These are phyloP conservation scores for Amanita thiersii DNA, from an alignment of 768 basidiomycete genomes.

Conservation along the genomic window DNA sequence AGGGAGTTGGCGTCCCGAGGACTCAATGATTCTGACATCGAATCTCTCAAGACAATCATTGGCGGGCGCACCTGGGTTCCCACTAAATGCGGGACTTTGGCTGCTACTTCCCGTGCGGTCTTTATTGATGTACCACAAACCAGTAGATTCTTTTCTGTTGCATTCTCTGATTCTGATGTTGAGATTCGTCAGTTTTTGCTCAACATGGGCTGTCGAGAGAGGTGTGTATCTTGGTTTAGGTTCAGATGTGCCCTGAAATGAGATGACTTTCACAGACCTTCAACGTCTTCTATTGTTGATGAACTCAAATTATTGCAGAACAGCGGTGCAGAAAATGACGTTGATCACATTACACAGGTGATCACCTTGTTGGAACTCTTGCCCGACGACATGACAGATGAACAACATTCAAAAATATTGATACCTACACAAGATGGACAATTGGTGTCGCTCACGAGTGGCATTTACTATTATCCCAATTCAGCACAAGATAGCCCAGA, in stretches of 20 bases:
- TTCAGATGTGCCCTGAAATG: not conserved
- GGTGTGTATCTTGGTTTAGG: constrained; percentile 17
- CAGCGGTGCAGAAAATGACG: constrained; percentile 6
- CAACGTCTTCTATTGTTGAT: constrained; percentile 17
- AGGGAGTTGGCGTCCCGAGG: constrained; percentile 21
- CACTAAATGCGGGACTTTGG: not conserved
- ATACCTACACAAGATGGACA: constrained; percentile 23
- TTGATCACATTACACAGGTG: constrained; percentile 16
- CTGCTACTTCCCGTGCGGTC: constrained; percentile 2
- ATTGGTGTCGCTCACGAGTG: constrained; percentile 19
- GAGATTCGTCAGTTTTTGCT: constrained; percentile 17
- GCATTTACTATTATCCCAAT: constrained; percentile 37
- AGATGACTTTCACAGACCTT: constrained; percentile 19
- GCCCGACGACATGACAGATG: constrained; percentile 14
- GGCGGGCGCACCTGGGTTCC: constrained; percentile 26
- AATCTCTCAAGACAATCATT: constrained; percentile 13
- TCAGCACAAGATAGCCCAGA: constrained; percentile 19
- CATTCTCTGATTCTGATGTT: constrained; percentile 13
- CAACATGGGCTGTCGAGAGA: constrained; percentile 30
- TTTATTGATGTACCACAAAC: not conserved
- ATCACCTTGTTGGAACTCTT: constrained; percentile 22
- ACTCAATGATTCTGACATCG: constrained; percentile 13
- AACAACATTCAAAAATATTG: constrained; percentile 19
- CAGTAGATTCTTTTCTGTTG: constrained; percentile 19
- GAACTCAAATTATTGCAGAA: constrained; percentile 17